Percentiles rank a stretch among this genome's conserved stretches.
These are phyloP conservation scores for Backusella mclennaniae DNA, from an alignment of 192 early-diverging fungal genomes.

Conservation along the genomic window DNA sequence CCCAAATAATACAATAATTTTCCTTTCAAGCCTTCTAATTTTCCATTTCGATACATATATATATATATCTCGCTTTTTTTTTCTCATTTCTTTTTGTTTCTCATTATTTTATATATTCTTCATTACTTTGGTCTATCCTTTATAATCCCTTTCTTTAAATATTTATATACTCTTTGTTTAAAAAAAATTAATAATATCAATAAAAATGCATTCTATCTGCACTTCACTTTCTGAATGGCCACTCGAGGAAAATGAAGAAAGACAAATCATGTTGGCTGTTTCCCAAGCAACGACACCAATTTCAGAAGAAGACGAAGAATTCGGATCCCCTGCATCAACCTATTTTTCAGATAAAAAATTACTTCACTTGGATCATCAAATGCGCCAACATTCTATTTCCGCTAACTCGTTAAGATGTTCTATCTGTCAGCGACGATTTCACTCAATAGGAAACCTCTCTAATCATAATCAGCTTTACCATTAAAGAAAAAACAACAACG, in stretches of 20 bases:
- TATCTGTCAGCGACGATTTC: constrained; percentile 18
- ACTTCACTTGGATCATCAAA: background rate
- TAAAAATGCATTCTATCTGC: constrained; percentile 5
- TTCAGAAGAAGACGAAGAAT: constrained; percentile 1
- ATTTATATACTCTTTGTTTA: background rate
- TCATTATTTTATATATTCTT: background rate
- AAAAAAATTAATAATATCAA: background rate
- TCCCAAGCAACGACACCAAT: background rate
- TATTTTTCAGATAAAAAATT: constrained; percentile 7
- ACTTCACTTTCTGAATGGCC: constrained; percentile 7
- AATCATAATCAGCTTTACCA: constrained; percentile 21
- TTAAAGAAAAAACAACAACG: background rate
- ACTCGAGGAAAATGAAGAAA: constrained; percentile 4
- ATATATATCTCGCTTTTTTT: background rate
- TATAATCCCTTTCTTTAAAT: background rate
- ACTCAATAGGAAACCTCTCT: constrained; percentile 16
- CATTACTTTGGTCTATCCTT: background rate
- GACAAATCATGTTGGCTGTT: background rate
- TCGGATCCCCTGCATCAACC: background rate
- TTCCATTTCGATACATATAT: background rate
- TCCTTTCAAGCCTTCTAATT: background rate
- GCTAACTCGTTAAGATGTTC: constrained; percentile 9
- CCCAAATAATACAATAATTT: background rate
- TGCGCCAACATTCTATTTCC: background rate
- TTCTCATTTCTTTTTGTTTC: background rate